These are phyloP conservation scores for Biscutella laevigata DNA, from an alignment of 441 rosid genomes.

Conservation along the genomic window DNA sequence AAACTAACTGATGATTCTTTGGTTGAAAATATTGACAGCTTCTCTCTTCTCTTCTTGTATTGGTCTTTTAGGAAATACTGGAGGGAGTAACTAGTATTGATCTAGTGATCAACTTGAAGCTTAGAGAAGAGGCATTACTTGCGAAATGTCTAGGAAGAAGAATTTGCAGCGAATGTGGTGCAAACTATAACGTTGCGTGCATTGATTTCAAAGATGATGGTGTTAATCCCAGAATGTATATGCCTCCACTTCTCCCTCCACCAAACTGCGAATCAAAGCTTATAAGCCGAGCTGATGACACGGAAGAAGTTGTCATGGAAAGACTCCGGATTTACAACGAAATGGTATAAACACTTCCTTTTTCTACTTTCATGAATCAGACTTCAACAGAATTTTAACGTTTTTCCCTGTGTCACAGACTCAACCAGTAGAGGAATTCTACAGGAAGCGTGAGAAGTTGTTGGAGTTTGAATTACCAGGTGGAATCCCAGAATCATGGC, in stretches of 20 bases:
- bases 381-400: background rate
- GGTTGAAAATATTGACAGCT: background rate
- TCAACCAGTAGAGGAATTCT: slow-evolving; percentile 81
- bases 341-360: slow-evolving; percentile 34
- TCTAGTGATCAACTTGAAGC: slow-evolving; percentile 79
- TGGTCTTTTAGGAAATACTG: slow-evolving; percentile 58
- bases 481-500: slow-evolving; percentile 97
- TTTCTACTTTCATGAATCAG: background rate
- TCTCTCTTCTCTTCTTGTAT: background rate
- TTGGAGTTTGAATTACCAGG: slow-evolving; percentile 89
- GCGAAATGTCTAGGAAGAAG: slow-evolving; percentile 95
- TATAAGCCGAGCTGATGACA: slow-evolving; percentile 77
- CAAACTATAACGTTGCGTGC: slow-evolving; percentile 73
- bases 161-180: slow-evolving; percentile 83
- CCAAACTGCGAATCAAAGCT: slow-evolving; percentile 72
- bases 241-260: slow-evolving; percentile 96
- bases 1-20: background rate
- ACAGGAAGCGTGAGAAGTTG: slow-evolving; percentile 58
- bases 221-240: slow-evolving; percentile 67
- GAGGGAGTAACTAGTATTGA: slow-evolving; percentile 82
- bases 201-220: slow-evolving; percentile 78
- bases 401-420: slow-evolving; percentile 34
- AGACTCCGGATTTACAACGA: slow-evolving; percentile 68
- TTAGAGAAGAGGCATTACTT: slow-evolving; percentile 70
- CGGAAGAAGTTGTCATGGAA: slow-evolving; percentile 81